Base-by-base conservation (phyloP, 495 filamentous ascomycete genomes). In the Neurospora tetraspora region DNA sequence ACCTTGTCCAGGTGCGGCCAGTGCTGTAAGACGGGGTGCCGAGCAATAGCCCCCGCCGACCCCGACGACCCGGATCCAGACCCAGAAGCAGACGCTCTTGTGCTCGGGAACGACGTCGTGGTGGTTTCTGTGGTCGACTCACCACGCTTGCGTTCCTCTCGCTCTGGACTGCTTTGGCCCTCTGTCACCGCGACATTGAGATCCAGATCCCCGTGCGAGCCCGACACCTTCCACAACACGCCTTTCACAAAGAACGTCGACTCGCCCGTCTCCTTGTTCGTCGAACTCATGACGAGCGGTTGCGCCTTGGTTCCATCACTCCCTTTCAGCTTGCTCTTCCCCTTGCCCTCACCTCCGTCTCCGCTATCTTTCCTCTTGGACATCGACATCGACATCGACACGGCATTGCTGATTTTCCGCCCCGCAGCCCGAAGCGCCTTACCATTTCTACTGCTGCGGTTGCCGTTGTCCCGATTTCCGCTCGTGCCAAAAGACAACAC, bases 81-180 rank as follows among this genome's bases (percentile, higher is more conserved):
- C 5, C 71, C 71, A 14, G 71, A 68, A 23, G 45, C 45, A 14
- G 45, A 53, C 12, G 20, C 37, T 36, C 73, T 37, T 11, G 69
- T 71, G 43, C 68, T 74, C 12, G 42, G 72, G 40, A 72, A 73
- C 1, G 74, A 68, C 4, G 37, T 74, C 5, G 76, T 71, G 0
- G 27, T 18, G 16, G 59, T 45, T 2, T 70, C 71, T 2, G 23
- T 27, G 2, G 73, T 72, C 2, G 72, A 73, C n/a, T 71, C 45
- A 37, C 69, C 69, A 12, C 74, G 72, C 16, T 74, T 10, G 68
- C 59, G 11, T 1, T n/a, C 27, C 47, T 70, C 31, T 7, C 20
- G 5, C 16, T 42, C 37, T 12, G 42, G 3, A 42, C 31, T 40
- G 59, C 45, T 4, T 42, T 69, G 47, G 23, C 39, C 6, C 61